Evolutionary conservation across 768 basidiomycete species (phyloP), one percentile per base, ranked within the genome.

Genomic region (Termitomyces sp.): DNA sequence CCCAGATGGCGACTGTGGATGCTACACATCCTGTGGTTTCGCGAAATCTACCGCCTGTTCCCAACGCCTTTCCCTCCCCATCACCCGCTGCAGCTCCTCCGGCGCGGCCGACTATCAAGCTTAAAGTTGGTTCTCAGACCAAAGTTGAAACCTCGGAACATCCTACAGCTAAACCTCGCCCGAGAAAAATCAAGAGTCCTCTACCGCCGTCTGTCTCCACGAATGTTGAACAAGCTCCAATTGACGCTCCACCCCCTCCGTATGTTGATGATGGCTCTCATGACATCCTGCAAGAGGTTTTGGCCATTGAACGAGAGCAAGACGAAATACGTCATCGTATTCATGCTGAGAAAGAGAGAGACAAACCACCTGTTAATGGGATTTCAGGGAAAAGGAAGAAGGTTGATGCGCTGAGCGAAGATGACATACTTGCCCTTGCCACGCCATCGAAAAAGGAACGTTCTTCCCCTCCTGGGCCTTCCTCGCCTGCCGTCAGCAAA

Each of bases 191-290:
- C 12, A 82, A 79, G 63, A 69, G 70, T 34, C 64, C 70, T 12
- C 78, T 72, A 40, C 59, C 65, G 19, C 60, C 67, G 14, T 63
- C 68, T 3, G 60, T 64, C 34, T 58, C 67, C 23, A 60, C 66
- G 7, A 57, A 67, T 2, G 61, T 63, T 37, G 63, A 70, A 28
- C 66, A 65, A 27, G 65, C 80, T 7, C 67, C 79, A 48, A 69
- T 78, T 23, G 86, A 89, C 59, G 82, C 78, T 17, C 81, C 83
- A 2, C 81, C 86, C 1, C 83, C 84, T 2, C 79, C 85, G 3
- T 87, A 87, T 64, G 79, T 86, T 43, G 88, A 91, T 61, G 89
- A 91, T 68, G 89, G 87, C n/a, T 88, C 86, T 28, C 84, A 88
- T 61, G 89, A 92, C 63, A 76, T 92, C 40, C 72, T 90, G 2